A percentile compares a stretch with the other conserved stretches of the same genome.
Evolutionary conservation across 257 asterid species (phyloP).

Genomic region (Euphrasia confusa): DNA sequence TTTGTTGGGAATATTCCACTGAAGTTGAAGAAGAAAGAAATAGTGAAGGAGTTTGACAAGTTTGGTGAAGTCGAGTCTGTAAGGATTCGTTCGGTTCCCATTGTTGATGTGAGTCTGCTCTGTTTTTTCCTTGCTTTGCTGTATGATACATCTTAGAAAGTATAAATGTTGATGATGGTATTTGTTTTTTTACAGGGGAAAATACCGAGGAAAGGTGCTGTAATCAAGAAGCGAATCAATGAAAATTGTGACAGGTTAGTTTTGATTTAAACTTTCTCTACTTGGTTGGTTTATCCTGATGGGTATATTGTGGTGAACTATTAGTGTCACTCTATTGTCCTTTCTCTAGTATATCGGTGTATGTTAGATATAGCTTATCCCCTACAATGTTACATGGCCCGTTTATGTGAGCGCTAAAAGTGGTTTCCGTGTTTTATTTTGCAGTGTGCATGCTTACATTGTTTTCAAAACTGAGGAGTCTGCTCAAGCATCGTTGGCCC

Average conservation of each 20-base stretch:
- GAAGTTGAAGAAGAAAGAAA: conserved; percentile 71
- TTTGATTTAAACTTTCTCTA: conserved; percentile 5
- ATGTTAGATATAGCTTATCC: conserved; percentile 2
- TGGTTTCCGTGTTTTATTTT: conserved; percentile 24
- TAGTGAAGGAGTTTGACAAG: conserved; percentile 63
- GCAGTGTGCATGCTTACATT: conserved; percentile 87
- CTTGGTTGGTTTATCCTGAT: conserved; percentile 18
- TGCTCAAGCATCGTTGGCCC: conserved; percentile 75
- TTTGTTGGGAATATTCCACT: conserved; percentile 87
- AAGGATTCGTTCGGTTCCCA: conserved; percentile 86
- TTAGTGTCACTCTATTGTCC: not conserved
- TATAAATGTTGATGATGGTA: conserved; percentile 6
- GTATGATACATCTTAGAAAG: not conserved
- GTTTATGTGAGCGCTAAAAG: not conserved
- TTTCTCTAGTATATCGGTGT: not conserved
- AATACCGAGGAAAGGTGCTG: conserved; percentile 84
- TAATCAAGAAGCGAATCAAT: conserved; percentile 63
- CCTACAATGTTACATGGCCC: not conserved
- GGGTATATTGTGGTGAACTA: not conserved
- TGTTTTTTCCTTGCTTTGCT: conserved; percentile 1
- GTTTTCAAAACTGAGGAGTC: conserved; percentile 85
- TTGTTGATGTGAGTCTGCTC: conserved; percentile 64
- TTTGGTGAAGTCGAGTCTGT: conserved; percentile 91
- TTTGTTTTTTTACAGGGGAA: conserved; percentile 49
- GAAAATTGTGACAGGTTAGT: conserved; percentile 73